Evolutionary conservation across 768 basidiomycete genomes (phyloP), one percentile per base, ranked within the genome.

Genomic region (Pilatotrama ljubarskyi): DNA sequence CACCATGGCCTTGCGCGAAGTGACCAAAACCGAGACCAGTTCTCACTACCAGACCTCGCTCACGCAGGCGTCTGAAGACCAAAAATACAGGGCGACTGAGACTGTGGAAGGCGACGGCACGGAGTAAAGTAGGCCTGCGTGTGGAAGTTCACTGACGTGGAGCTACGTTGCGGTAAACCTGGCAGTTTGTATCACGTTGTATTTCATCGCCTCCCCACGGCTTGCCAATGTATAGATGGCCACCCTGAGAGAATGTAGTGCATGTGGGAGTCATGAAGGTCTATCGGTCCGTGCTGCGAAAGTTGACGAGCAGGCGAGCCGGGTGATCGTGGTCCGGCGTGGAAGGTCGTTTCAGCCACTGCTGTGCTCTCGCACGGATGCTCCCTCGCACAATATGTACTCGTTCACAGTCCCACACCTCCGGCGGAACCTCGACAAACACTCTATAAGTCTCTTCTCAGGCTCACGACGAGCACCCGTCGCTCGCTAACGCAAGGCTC

Each of bases 1-100:
- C 1, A 99, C 97, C 2, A 99, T 99, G 97, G 96, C 95, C 3
- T 73, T 99, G 65, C 85, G 94, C 41, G 94, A 97, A 75, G 85
- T 97, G 43, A 94, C 95, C 14, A 98, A 96, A 77, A 92, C 90
- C 35, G 95, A 98, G 69, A 98, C 95, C 18, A 94, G 93, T 71
- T 88, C 93, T 40, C 93, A 94, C 68, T 88, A 86, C 75, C 95
- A 97, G 70, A 90, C 82, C n/a, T 77, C 77, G 64, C 79, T 95
- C 61, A 95, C 93, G 13, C 81, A 79, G 52, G 79, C 82, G 32
- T 86, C 91, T 20, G 91, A 90, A 70, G 93, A 95, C 69, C 93
- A 95, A 70, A 84, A 84, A 66, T 93, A 86, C 72, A 83, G 84
- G 63, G 86, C 88, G 5, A 74, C 73, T n/a, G 68, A 68, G 41